Percentiles rank a stretch among this genome's conserved stretches.
phyloP scores from a whole-genome alignment of 1,284 basidiomycete species.

The Kwoniella shivajii region DNA sequence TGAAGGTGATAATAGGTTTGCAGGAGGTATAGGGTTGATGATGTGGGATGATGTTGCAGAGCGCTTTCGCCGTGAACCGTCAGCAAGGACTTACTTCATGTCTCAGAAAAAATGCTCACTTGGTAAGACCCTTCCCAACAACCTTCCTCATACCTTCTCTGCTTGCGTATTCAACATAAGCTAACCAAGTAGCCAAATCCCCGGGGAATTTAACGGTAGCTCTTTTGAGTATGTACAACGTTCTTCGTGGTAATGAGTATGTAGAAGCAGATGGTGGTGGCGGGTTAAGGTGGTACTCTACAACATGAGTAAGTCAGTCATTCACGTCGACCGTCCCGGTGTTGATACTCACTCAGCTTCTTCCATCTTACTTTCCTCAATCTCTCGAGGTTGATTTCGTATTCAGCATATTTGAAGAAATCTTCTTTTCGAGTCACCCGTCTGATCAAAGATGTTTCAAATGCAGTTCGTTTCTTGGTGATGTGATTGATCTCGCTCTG shows the following conservation, averaged over 20 bases:
- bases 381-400: constrained; percentile 86
- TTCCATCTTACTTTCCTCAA: constrained; percentile 73
- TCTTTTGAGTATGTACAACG: constrained; percentile 88
- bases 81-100: too few relatives aligned
- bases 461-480: constrained; percentile 77
- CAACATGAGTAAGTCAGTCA: not conserved
- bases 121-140: constrained; percentile 67
- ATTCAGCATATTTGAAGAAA: constrained; percentile 86
- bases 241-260: constrained; percentile 76
- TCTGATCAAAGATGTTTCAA: constrained; percentile 81
- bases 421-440: constrained; percentile 82
- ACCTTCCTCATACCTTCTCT: constrained; percentile 76
- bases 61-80: constrained; percentile 64
- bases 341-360: constrained; percentile 64
- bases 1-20: constrained; percentile 83
- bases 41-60: constrained; percentile 80
- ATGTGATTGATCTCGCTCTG: constrained; percentile 82
- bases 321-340: not conserved
- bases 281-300: constrained; percentile 47
- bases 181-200: constrained; percentile 82
- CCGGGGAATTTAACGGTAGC: constrained; percentile 85
- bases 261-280: constrained; percentile 71
- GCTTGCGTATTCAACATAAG: constrained; percentile 83
- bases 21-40: constrained; percentile 77
- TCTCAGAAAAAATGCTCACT: too few relatives aligned